These are phyloP conservation scores for Globisporangium cystogenes DNA, from an alignment of 352 stramenopile genomes.

Conservation along the genomic window DNA sequence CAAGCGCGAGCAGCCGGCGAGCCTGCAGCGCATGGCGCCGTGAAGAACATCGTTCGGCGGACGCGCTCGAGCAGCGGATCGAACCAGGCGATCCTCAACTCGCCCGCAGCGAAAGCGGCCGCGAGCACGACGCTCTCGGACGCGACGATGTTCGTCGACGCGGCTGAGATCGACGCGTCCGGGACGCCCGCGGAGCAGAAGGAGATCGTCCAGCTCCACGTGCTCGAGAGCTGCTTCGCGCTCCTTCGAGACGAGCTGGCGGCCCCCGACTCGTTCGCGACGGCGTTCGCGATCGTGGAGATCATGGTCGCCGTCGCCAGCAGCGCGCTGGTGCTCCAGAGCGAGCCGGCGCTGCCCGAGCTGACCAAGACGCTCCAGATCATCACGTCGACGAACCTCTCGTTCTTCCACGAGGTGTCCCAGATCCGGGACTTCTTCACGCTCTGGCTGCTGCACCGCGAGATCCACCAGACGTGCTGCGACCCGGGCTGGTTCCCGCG, in stretches of 20 bases:
- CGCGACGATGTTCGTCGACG: constrained; percentile 22
- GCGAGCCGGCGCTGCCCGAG: constrained; percentile 9
- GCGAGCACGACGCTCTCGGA: constrained; percentile 17
- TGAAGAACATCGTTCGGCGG: constrained; percentile 1
- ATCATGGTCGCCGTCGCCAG: constrained; percentile 48
- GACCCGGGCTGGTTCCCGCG: constrained; percentile 18
- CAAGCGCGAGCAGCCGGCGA: background rate
- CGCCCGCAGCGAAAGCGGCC: background rate
- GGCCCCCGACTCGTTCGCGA: constrained; percentile 22
- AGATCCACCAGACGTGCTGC: constrained; percentile 42
- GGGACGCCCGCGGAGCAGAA: constrained; percentile 2
- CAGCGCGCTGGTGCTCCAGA: constrained; percentile 32
- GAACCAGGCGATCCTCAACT: background rate
- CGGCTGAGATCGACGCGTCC: constrained; percentile 2
- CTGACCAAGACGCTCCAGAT: constrained; percentile 72
- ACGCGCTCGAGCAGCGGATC: constrained; percentile 9
- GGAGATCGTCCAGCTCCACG: constrained; percentile 39
- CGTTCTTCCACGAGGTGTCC: constrained; percentile 45
- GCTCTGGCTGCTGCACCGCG: constrained; percentile 56
- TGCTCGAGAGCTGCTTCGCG: constrained; percentile 46
- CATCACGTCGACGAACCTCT: constrained; percentile 66
- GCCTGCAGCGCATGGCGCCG: background rate
- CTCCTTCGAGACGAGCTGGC: constrained; percentile 24
- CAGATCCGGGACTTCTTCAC: constrained; percentile 58
- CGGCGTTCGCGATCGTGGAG: constrained; percentile 26